Conservation (phyloP, 2,329 filamentous ascomycete genomes). For the Alternaria sp. region DNA sequence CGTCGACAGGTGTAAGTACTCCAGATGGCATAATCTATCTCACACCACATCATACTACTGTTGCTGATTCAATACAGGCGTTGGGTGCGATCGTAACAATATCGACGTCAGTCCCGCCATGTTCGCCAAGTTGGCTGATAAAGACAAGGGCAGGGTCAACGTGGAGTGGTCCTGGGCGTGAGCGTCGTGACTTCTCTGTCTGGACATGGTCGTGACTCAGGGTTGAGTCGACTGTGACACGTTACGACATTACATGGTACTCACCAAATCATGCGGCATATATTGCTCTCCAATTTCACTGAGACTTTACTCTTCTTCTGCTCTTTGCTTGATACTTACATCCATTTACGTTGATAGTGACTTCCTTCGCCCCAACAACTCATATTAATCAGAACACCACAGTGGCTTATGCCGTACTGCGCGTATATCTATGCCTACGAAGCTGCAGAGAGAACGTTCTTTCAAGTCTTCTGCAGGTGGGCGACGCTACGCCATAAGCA, state of each 20-base stretch:
- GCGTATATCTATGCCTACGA: not conserved
- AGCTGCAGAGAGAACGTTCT: not conserved
- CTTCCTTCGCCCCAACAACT: not conserved
- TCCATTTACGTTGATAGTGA: not conserved
- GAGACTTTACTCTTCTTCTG: not conserved
- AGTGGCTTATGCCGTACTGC: not conserved
- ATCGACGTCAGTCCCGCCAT: conserved; percentile 60
- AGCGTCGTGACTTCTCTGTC: conserved; percentile 14
- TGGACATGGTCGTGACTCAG: conserved; percentile 3
- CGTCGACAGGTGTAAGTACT: conserved; percentile 69
- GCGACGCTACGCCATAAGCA: not conserved
- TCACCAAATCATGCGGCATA: not conserved
- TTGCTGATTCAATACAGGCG: conserved; percentile 45
- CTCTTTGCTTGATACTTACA: not conserved
- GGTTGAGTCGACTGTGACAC: conserved; percentile 7
- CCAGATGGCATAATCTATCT: not conserved
- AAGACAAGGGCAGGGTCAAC: conserved; percentile 57
- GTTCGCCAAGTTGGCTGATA: conserved; percentile 58
- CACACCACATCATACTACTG: not conserved
- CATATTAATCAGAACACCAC: not conserved
- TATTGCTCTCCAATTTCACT: not conserved
- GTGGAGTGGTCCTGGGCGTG: conserved; percentile 62
- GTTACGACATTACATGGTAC: not conserved
- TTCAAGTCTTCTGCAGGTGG: not conserved
- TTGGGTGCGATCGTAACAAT: conserved; percentile 58